Base-by-base conservation (phyloP, 2,329 filamentous ascomycete genomes). In the Fusarium oligoseptatum region DNA sequence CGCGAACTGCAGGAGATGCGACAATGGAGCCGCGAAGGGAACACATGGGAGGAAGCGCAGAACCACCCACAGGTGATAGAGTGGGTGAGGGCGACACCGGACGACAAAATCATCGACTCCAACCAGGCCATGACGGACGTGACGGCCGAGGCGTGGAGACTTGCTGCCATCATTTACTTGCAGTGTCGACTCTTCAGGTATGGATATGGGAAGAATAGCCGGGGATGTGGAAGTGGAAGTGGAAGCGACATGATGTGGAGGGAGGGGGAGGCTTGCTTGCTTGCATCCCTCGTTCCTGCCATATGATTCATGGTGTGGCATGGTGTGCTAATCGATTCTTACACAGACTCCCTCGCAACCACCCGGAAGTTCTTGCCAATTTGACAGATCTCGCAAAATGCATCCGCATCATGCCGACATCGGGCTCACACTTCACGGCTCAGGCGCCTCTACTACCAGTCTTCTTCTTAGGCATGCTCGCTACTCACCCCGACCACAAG, bases 381-480 rank as follows among this genome's bases (percentile, higher is more conserved):
- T 34, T 85, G 14, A 43, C 63, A 0, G 79, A 84, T 37, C 76
- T 85, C n/a, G 81, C 81, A 7, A 78, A 70, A 64, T 84, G 83
- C 60, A 84, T 85, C 20, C 74, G 71, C 4, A 81, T 84, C 9
- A 84, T 85, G 83, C 84, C 84, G 2, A 85, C 84, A 2, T 84
- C 82, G 5, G 84, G 84, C 8, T 76, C 75, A 22, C 75, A 83
- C 3, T 85, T 85, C 58, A 85, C 84, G 10, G 83, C 84, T 2
- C 84, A 85, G 60, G 83, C 84, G 8, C 84, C 84, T 6, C 76
- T 85, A 2, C 80, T 85, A 11, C 84, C 84, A 0, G 83, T 85
- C 1, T 85, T 85, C 52, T 77, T 85, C n/a, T 66, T 85, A 2
- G 84, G 84, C 2, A 65, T 85, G 34, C 70, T 85, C 6, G 80